phyloP scores from a whole-genome alignment of 2,329 filamentous ascomycete species.

The Tolypocladium album region DNA sequence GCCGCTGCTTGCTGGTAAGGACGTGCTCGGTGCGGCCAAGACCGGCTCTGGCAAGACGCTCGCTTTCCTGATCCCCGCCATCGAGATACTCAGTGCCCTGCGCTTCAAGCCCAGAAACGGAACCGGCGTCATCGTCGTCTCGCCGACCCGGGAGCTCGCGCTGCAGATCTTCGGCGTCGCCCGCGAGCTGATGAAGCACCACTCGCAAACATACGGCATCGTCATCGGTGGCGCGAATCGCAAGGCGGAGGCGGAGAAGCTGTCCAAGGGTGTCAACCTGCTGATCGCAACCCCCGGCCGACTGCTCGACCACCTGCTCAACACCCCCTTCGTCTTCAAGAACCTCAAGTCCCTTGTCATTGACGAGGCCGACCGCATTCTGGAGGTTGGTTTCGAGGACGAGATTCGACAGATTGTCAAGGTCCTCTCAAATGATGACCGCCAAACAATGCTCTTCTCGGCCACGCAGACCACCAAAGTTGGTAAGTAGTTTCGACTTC shows the following conservation, averaged over 20 bases:
- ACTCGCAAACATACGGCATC: constrained; percentile 91
- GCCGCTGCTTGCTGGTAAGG: constrained; percentile 75
- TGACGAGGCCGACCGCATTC: constrained; percentile 91
- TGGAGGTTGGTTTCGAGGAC: constrained; percentile 97
- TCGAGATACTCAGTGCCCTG: constrained; percentile 85
- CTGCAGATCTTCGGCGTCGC: constrained; percentile 96
- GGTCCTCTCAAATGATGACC: constrained; percentile 75
- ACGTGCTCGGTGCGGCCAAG: constrained; percentile 92
- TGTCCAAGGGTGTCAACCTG: constrained; percentile 87
- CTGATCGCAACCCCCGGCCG: constrained; percentile 89
- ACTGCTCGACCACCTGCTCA: constrained; percentile 87
- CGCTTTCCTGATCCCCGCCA: constrained; percentile 84
- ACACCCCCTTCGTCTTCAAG: constrained; percentile 86
- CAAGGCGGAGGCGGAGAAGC: constrained; percentile 85
- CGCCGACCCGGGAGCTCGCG: constrained; percentile 85
- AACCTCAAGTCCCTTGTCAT: constrained; percentile 88
- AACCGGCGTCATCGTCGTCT: constrained; percentile 84
- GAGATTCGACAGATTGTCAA: constrained; percentile 97
- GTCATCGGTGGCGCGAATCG: constrained; percentile 92
- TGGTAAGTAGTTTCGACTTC: constrained; percentile 11
- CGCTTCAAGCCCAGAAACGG: constrained; percentile 93
- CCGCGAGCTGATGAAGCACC: constrained; percentile 81
- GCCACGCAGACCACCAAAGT: constrained; percentile 98
- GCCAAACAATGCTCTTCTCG: constrained; percentile 97
- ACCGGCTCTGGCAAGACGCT: constrained; percentile 94